Evolutionary conservation across 352 stramenopile genomes (phyloP).

Genomic region (Peronospora destructor): DNA sequence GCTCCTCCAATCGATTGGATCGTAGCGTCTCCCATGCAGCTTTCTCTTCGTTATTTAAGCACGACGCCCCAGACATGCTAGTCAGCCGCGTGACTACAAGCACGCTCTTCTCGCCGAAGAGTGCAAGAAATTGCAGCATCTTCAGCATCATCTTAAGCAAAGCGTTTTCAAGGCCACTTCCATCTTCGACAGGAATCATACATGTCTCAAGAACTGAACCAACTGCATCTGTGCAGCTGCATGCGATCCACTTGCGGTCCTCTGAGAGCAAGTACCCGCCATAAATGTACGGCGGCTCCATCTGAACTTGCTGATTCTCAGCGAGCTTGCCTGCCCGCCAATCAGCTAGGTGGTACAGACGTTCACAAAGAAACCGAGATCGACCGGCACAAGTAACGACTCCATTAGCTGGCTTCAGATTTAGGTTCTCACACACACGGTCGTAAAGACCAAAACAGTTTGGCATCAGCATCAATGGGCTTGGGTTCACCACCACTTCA

Average conservation of each 20-base stretch:
- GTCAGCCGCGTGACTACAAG: conserved; percentile 42
- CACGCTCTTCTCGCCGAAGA: conserved; percentile 45
- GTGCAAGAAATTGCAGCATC: conserved; percentile 46
- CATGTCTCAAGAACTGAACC: conserved; percentile 55
- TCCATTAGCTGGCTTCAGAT: conserved; percentile 36
- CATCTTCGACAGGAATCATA: conserved; percentile 31
- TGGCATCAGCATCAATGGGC: conserved; percentile 48
- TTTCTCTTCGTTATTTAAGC: conserved; percentile 30
- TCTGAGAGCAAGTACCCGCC: conserved; percentile 47
- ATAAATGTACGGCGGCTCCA: conserved; percentile 31
- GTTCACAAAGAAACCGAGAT: conserved; percentile 49
- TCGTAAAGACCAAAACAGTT: conserved; percentile 62
- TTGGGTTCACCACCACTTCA: conserved; percentile 54
- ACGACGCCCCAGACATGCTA: conserved; percentile 9
- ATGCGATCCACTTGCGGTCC: conserved; percentile 55
- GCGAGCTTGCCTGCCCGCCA: conserved; percentile 13
- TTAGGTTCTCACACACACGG: conserved; percentile 53
- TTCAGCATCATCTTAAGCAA: conserved; percentile 42
- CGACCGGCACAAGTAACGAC: conserved; percentile 6
- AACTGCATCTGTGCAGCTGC: conserved; percentile 45
- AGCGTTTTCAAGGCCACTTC: conserved; percentile 23
- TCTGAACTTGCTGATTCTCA: conserved; percentile 7
- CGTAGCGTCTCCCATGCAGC: conserved; percentile 35
- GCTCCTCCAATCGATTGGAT: conserved; percentile 21
- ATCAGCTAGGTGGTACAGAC: conserved; percentile 57